A percentile compares a stretch with the other conserved stretches of the same genome.
These are phyloP conservation scores for Monilinia vaccinii-corymbosi DNA, from an alignment of 2,329 filamentous ascomycete species.

Conservation along the genomic window DNA sequence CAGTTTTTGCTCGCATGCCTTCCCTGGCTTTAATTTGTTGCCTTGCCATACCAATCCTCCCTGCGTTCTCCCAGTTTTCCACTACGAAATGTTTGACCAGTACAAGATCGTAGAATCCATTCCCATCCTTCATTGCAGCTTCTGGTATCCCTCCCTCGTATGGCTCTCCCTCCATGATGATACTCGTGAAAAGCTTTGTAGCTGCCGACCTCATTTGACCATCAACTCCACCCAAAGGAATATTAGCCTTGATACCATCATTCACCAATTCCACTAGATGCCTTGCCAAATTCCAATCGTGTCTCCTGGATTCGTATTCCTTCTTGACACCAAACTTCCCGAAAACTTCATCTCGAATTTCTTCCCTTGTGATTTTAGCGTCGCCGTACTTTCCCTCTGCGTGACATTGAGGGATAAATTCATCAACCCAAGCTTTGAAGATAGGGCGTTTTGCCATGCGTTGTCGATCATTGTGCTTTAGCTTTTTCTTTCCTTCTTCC, in stretches of 20 bases:
- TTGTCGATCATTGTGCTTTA: conserved; percentile 47
- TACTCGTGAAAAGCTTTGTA: conserved; percentile 38
- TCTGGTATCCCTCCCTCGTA: conserved; percentile 31
- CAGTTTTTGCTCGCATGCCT: conserved; percentile 15
- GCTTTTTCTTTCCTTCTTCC: conserved; percentile 29
- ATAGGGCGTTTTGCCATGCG: conserved; percentile 46
- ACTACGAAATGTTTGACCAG: conserved; percentile 36
- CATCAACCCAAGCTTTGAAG: conserved; percentile 52
- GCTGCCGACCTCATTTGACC: conserved; percentile 16
- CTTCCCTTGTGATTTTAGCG: conserved; percentile 31
- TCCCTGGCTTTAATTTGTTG: conserved; percentile 18
- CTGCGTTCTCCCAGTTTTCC: conserved; percentile 33
- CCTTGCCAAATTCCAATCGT: conserved; percentile 34
- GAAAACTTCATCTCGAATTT: conserved; percentile 46
- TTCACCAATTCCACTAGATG: conserved; percentile 37
- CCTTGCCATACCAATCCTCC: conserved; percentile 28
- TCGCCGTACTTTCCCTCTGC: conserved; percentile 31
- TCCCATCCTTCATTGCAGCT: conserved; percentile 26
- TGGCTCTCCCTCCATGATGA: conserved; percentile 39
- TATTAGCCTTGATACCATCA: conserved; percentile 34
- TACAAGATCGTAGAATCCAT: conserved; percentile 38
- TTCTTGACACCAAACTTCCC: conserved; percentile 37
- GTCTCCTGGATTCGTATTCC: conserved; percentile 37
- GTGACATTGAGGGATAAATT: conserved; percentile 49
- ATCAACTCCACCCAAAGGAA: conserved; percentile 24